Base-by-base conservation (phyloP, 768 basidiomycete genomes). In the Steccherinum ochraceum region DNA sequence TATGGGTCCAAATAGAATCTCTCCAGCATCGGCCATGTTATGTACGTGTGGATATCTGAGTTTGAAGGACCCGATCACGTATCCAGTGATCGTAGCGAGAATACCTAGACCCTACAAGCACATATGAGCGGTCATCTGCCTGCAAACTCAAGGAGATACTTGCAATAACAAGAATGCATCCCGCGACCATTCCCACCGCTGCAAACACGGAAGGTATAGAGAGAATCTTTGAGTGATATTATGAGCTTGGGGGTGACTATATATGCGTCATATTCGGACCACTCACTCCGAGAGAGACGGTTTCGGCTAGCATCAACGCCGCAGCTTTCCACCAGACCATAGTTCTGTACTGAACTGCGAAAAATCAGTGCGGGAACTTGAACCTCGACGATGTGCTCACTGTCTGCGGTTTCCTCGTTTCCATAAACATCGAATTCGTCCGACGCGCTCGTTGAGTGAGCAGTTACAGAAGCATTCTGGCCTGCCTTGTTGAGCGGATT, bases 241-340 rank as follows among this genome's bases (percentile, higher is more conserved):
- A n/a, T n/a, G n/a, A n/a, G n/a, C n/a, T n/a, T n/a, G n/a, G n/a
- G n/a, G 45, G 23, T 19, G n/a, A 39, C 35, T n/a, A 39, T 11
- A 39, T n/a, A 11, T 39, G 35, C n/a, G 35, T n/a, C 35, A 39
- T 39, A 11, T 39, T 11, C 35, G 16, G 3, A 48, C 12, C 18
- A 59, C 60, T 21, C 50, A 65, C 64, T 40, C 64, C 64, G 4
- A 65, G 58, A 2, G 64, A 65, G 3, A 65, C 64, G 1, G 64
- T 65, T 51, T 63, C 64, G 12, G 64, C 64, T 3, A 65, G 59
- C 64, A 65, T 65, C n/a, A 65, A 52, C 2, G 64, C 64, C 12
- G 64, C 64, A 11, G 59, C 59, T 53, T 65, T 65, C 64, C 64
- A 65, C 64, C 64, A 65, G 24, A 59, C 60, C 59, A 65, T 60